Percentiles rank a stretch among this genome's conserved stretches.
Evolutionary conservation across 2,329 filamentous ascomycete genomes (phyloP).

Genomic region (Mycosphaerella arachidis): DNA sequence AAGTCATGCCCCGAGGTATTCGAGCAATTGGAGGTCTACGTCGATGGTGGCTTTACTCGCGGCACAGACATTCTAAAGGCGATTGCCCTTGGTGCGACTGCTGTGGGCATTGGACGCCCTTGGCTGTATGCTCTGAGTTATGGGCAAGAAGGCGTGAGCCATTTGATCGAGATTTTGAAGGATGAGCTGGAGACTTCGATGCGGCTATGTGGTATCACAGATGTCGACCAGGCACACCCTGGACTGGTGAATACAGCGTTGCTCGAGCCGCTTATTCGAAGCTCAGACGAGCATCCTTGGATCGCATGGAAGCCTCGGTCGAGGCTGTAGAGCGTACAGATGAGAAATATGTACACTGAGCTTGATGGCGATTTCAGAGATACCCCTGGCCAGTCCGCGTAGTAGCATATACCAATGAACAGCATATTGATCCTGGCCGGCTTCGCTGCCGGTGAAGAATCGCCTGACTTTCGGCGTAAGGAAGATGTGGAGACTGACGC

Average conservation of each 20-base stretch:
- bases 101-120: constrained; percentile 54
- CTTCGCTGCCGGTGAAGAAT: not conserved
- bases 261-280: constrained; percentile 20
- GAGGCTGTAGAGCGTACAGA: constrained; percentile 9
- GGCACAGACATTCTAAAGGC: constrained; percentile 51
- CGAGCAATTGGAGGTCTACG: constrained; percentile 43
- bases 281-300: constrained; percentile 20
- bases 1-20: constrained; percentile 56
- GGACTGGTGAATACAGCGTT: constrained; percentile 49
- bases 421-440: not conserved
- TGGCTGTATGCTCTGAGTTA: constrained; percentile 59
- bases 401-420: not conserved
- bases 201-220: constrained; percentile 60
- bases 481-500: not conserved
- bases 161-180: constrained; percentile 33
- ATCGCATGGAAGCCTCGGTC: constrained; percentile 22
- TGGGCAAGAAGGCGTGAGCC: constrained; percentile 48
- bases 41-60: constrained; percentile 49
- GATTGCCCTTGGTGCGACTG: constrained; percentile 53
- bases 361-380: not conserved
- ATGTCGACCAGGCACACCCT: constrained; percentile 56
- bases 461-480: not conserved
- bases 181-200: constrained; percentile 63
- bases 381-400: not conserved
- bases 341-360: not conserved